Evolutionary conservation across 768 basidiomycete species (phyloP), one percentile per base, ranked within the genome.

Genomic region (Mycena crocata): DNA sequence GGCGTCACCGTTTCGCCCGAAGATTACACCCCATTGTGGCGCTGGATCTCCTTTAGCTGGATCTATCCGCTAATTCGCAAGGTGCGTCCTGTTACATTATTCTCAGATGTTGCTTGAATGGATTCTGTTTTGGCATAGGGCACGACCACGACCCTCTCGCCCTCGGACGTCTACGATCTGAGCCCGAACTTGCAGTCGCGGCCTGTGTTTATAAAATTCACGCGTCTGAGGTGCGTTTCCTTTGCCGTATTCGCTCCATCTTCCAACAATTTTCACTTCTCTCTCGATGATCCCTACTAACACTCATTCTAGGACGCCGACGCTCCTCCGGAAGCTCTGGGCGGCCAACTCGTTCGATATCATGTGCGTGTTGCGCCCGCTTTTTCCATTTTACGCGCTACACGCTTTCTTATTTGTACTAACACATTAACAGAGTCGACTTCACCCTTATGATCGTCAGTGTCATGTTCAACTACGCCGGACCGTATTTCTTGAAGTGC

Each of bases 401-500:
- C 42, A 23, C 12, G n/a, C 3, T 34, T 28, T 30, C 15, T 42
- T 46, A 32, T 40, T 31, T 60, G 57, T 15, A 42, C 1, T 17
- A 1, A 10, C 49, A 44, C n/a, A 50, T 57, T 48, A 52, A 57
- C 54, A 88, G 86, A 28, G 64, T 93, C 49, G 94, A 96, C 74
- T 89, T 90, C 66, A 17, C 70, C 2, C 79, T 95, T 44, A 93
- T 94, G 0, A 79, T 90, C 64, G 73, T 90, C 61, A 89, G 89
- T 69, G 89, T 95, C 32, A 32, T 86, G 0, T 91, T 94, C 79
- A 92, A 91, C 71, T 97, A 95, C 77, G 84, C 89, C 0, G 86
- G 87, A 0, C 95, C 96, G 9, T 95, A 90, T 81, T 95, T 96
- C 81, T 83, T 98, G 46, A 94, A 93, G 87, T 88, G 50, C 60